Evolutionary conservation across 176 grass and related monocot genomes (phyloP).

Genomic region (Zea mays): Zm-B73-REFERENCE-NAM-5.0 NC_050098.1:211840501-211841000

Average conservation of each 20-base stretch:
- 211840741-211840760: background rate
- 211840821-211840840: background rate
- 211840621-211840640: slow-evolving; percentile 22
- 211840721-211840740: slow-evolving; percentile 15
- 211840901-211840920: background rate
- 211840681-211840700: slow-evolving; percentile 28
- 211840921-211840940: slow-evolving; percentile 4
- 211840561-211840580: slow-evolving; percentile 30
- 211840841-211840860: background rate
- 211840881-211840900: slow-evolving; percentile 15
- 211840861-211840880: background rate
- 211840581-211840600: background rate
- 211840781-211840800: slow-evolving; percentile 13
- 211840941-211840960: slow-evolving; percentile 15
- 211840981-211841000: slow-evolving; percentile 52
- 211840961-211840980: slow-evolving; percentile 31
- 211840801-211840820: slow-evolving; percentile 18
- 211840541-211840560: slow-evolving; percentile 28
- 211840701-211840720: slow-evolving; percentile 14
- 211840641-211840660: slow-evolving; percentile 16
- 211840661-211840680: background rate
- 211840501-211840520: slow-evolving; percentile 70
- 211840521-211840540: slow-evolving; percentile 79
- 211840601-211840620: background rate
- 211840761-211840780: slow-evolving; percentile 24